Evolutionary conservation across 2,329 filamentous ascomycete genomes (phyloP).

Genomic region (Madurella mycetomatis): DNA sequence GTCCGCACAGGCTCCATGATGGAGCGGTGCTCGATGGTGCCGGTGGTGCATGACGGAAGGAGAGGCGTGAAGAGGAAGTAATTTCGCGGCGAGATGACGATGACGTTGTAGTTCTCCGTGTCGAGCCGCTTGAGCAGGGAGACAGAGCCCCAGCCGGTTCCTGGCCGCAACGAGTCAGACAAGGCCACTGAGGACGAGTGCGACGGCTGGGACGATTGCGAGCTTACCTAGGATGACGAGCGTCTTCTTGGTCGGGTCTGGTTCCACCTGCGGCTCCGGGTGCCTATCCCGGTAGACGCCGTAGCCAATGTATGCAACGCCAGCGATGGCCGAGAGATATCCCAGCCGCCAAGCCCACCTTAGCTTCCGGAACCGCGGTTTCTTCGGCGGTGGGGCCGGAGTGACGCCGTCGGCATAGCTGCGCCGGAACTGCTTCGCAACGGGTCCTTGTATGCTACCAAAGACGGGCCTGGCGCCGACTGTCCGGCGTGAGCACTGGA

Average conservation of each 20-base stretch:
- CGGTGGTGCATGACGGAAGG: constrained; percentile 94
- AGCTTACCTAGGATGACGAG: constrained; percentile 82
- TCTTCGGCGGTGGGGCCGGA: constrained; percentile 39
- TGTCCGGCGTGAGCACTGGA: constrained; percentile 25
- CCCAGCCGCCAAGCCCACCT: constrained; percentile 80
- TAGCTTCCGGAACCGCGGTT: constrained; percentile 63
- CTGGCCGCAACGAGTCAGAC: constrained; percentile 43
- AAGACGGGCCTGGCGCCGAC: constrained; percentile 21
- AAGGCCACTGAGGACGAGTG: constrained; percentile 10
- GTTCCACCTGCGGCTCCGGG: constrained; percentile 71
- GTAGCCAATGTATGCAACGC: constrained; percentile 69
- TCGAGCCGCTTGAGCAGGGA: constrained; percentile 98
- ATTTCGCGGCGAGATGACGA: constrained; percentile 96
- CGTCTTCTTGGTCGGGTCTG: constrained; percentile 91
- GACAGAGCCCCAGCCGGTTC: constrained; percentile 92
- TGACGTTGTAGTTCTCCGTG: constrained; percentile 97
- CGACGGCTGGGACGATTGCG: not conserved
- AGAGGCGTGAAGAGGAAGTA: constrained; percentile 99
- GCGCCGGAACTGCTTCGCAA: constrained; percentile 28
- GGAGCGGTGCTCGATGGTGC: constrained; percentile 95
- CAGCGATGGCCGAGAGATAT: constrained; percentile 68
- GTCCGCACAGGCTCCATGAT: constrained; percentile 99
- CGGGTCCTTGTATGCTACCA: constrained; percentile 23
- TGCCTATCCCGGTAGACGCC: constrained; percentile 78
- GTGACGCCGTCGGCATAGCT: constrained; percentile 26